Percentiles rank a stretch among this genome's conserved stretches.
These are phyloP conservation scores for Chimonanthus praecox DNA, from an alignment of 164 flowering plant genomes.

Conservation along the genomic window DNA sequence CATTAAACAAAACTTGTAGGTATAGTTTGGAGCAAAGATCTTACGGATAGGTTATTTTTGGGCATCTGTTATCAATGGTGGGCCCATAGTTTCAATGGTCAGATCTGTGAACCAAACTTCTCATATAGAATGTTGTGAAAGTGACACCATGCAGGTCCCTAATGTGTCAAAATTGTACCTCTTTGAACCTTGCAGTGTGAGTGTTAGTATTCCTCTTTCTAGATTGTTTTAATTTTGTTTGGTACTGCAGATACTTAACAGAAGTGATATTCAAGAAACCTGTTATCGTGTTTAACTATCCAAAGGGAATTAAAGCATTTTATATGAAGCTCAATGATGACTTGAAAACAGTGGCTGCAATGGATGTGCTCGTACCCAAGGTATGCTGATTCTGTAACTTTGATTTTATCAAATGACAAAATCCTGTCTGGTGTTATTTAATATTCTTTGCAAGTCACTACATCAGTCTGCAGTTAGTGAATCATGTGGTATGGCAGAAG, in stretches of 20 bases:
- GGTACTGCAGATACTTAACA: slow-evolving; percentile 64
- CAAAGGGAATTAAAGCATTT: slow-evolving; percentile 88
- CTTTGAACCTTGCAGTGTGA: background rate
- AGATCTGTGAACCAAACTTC: too few relatives aligned
- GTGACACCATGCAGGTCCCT: too few relatives aligned
- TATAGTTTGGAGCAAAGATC: too few relatives aligned
- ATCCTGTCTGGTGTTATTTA: too few relatives aligned
- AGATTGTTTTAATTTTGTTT: slow-evolving; percentile 4
- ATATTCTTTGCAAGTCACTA: too few relatives aligned
- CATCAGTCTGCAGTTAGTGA: too few relatives aligned
- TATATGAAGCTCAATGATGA: slow-evolving; percentile 96
- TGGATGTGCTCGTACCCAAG: slow-evolving; percentile 98
- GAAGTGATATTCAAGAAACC: slow-evolving; percentile 78
- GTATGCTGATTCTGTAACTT: slow-evolving; percentile 20
- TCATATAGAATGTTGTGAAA: too few relatives aligned
- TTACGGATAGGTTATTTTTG: too few relatives aligned
- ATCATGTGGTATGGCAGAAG: too few relatives aligned
- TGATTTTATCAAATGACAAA: background rate
- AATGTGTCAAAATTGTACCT: background rate
- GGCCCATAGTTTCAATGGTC: too few relatives aligned
- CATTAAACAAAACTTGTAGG: too few relatives aligned
- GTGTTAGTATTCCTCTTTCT: background rate
- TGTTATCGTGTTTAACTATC: slow-evolving; percentile 90
- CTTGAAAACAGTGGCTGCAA: slow-evolving; percentile 84
- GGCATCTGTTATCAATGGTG: too few relatives aligned